Percentiles rank a stretch among this genome's conserved stretches.
Conservation (phyloP, 306 rosid species). For the Quillaja saponaria region DNA sequence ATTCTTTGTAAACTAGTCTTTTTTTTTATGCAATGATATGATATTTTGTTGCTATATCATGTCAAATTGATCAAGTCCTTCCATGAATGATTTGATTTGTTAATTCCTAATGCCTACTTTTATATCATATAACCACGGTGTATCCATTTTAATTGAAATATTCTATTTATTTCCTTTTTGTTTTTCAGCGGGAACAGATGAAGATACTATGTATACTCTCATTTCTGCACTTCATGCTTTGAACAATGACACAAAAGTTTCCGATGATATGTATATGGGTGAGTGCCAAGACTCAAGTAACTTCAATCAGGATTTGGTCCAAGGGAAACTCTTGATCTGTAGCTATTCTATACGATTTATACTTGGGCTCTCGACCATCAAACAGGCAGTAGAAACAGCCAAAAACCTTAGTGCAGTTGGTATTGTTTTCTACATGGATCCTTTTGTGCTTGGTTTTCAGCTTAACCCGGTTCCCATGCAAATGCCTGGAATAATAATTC, state of each 20-base stretch:
- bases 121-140: conserved; percentile 3
- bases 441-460: conserved; percentile 85
- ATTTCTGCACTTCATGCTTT: conserved; percentile 74
- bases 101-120: conserved; percentile 19
- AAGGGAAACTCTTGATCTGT: conserved; percentile 85
- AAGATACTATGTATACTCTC: conserved; percentile 50
- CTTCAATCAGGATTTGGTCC: conserved; percentile 54
- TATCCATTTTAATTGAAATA: conserved; percentile 17
- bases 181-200: conserved; percentile 70
- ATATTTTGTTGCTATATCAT: conserved; percentile 10
- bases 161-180: conserved; percentile 18
- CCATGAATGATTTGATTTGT: not conserved
- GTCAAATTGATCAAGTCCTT: conserved; percentile 1
- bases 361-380: conserved; percentile 78
- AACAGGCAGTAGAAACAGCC: conserved; percentile 68
- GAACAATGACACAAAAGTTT: conserved; percentile 50
- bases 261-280: conserved; percentile 72
- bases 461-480: conserved; percentile 85
- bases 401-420: conserved; percentile 86
- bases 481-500: conserved; percentile 76
- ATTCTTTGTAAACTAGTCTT: conserved; percentile 6
- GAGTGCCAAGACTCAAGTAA: conserved; percentile 87
- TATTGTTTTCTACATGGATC: conserved; percentile 87
- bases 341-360: conserved; percentile 96
- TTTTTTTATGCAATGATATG: conserved; percentile 9